Evolutionary conservation across 495 filamentous ascomycete species (phyloP), one percentile per base, ranked within the genome.

Genomic region (Penicilliopsis zonata): DNA sequence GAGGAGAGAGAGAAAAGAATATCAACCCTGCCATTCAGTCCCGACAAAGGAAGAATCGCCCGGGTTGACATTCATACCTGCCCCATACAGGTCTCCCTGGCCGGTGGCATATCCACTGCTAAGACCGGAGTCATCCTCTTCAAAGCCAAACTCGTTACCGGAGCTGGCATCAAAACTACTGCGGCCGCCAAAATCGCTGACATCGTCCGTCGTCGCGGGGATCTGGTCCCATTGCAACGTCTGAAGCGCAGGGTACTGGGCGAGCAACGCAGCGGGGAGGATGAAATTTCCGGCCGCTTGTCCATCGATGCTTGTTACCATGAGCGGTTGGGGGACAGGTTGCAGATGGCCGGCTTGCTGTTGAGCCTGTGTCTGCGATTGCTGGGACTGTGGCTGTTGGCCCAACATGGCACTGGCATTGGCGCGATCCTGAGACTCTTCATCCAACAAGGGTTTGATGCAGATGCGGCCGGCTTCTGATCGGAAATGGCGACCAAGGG

Each of bases 401-500:
- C 84, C 75, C 38, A 78, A 66, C 53, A 76, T 70, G 9, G 62
- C 46, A 6, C 79, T 66, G 19, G 83, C 74, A 6, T 79, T 66
- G 19, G 83, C 74, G 9, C 83, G 67, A 47, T 94, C 86, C 15
- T 76, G 63, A 13, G 78, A 77, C 47, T 95, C 87, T 52, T 93
- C 86, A 32, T 94, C 92, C 6, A 96, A 67, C 2, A 98, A 64
- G 3, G 90, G 86, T 42, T 92, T 94, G 55, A 98, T 98, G 52
- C 90, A 98, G 26, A 94, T 82, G 4, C 90, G 74, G 7, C 90
- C 90, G 2, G 90, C 92, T 59, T 98, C 90, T 9, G 82, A 88
- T 30, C 90, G 70, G 70, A 98, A 98, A 54, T 98, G 90, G n/a
- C 90, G 76, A 10, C 90, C 90, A 2, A 98, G 65, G 2, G 92